Base-by-base conservation (phyloP, 202 grass and related monocot genomes). In the Tripidium arundinaceum region DNA sequence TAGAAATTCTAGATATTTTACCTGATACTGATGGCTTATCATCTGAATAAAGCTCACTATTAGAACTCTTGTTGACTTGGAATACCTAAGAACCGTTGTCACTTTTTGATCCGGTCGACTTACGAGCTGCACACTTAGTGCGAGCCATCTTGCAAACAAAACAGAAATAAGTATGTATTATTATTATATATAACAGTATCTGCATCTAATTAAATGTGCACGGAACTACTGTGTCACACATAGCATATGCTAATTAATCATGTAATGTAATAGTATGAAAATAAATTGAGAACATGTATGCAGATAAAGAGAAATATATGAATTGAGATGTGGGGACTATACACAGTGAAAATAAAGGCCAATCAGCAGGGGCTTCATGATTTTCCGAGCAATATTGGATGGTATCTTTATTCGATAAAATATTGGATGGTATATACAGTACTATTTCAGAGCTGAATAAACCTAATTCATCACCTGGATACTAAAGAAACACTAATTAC, bases 1-100 rank as follows among this genome's bases (percentile, higher is more conserved):
- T 22, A 37, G 41, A 72, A 87, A 72, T 26, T 57, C 50, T 38
- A 14, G 19, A 47, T 3, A 57, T 19, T 81, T 76, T 83, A 81
- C 91, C 91, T 84, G 83, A 88, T 81, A 34, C 40, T 31, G 41
- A 66, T 40, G 80, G 65, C 22, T 39, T 72, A 52, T n/a, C n/a
- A n/a, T 67, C 75, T 71, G 85, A 81, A 84, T 75, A 58, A 65
- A 75, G 26, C 68, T 86, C 76, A 62, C 37, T 79, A 36, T 14
- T 66, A 31, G 79, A 82, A 55, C 46, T 83, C 27, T 69, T 79
- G 14, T 70, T 82, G 29, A 29, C 50, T 15, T 55, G 83, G 41
- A 84, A 33, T 64, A 67, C 46, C 34, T 69, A 25, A 52, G 69
- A 81, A 68, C 59, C 65, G 68, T 52, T 72, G 70, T 54, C 77